Percentiles rank a stretch among this genome's conserved stretches.
Evolutionary conservation across 1,139 yeast species (phyloP).

Genomic region (Saccharomyces hybrid): DNA sequence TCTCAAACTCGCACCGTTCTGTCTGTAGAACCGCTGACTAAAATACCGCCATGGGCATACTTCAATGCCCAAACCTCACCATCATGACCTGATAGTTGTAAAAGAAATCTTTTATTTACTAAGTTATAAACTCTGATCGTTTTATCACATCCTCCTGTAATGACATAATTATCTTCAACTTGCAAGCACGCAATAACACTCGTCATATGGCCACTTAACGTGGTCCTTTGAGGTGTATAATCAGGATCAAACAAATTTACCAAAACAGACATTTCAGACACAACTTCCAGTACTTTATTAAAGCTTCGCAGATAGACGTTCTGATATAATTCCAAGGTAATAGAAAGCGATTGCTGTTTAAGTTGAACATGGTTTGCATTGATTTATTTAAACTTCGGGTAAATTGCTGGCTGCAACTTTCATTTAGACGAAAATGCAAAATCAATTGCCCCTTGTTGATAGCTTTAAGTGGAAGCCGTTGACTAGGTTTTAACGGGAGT

Average conservation of each 20-base stretch:
- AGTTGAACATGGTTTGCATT: background rate
- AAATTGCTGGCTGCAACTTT: too few species aligned
- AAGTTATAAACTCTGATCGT: constrained; percentile 77
- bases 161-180: constrained; percentile 82
- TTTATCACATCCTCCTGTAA: constrained; percentile 88
- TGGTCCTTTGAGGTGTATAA: constrained; percentile 59
- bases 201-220: constrained; percentile 66
- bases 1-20: constrained; percentile 89
- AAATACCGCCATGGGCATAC: constrained; percentile 45
- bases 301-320: background rate
- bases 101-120: constrained; percentile 57
- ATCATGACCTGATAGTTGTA: constrained; percentile 76
- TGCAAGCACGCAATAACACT: constrained; percentile 90
- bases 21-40: constrained; percentile 88
- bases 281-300: background rate
- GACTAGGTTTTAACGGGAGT: too few species aligned
- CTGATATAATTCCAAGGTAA: background rate
- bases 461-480: background rate
- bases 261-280: constrained; percentile 31
- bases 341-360: background rate
- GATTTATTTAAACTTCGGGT: background rate
- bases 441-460: background rate
- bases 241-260: constrained; percentile 76
- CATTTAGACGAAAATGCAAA: too few species aligned
- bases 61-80: constrained; percentile 99